Percentiles rank a stretch among this genome's conserved stretches.
These are phyloP conservation scores for Urtica urens DNA, from an alignment of 306 rosid genomes.

Conservation along the genomic window DNA sequence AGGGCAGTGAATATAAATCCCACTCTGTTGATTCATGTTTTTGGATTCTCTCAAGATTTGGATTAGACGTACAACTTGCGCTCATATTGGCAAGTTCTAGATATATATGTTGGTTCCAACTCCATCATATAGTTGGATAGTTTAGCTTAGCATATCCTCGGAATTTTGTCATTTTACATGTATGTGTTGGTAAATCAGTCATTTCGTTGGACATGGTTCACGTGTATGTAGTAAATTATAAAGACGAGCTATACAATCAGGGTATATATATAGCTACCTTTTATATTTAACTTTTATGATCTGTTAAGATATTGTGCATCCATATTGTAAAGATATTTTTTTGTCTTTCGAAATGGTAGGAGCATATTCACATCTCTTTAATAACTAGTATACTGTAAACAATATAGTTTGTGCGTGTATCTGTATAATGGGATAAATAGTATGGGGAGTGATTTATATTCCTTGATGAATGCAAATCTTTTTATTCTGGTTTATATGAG, in stretches of 20 bases:
- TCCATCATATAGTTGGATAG: neutral
- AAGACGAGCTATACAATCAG: neutral
- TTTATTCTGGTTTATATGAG: too few relatives aligned
- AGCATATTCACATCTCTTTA: neutral
- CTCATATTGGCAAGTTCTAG: neutral
- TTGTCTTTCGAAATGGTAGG: neutral
- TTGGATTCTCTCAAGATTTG: slow-evolving; percentile 5
- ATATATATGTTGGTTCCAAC: too few relatives aligned
- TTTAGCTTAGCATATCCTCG: neutral
- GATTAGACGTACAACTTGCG: slow-evolving; percentile 3
- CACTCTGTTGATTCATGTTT: slow-evolving; percentile 4
- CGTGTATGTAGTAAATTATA: neutral
- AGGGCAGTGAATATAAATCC: neutral
- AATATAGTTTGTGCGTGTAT: neutral
- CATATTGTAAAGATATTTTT: neutral
- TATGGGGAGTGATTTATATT: neutral
- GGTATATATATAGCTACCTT: neutral
- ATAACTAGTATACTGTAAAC: neutral
- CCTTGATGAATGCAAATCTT: too few relatives aligned
- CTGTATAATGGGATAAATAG: neutral
- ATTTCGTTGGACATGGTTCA: neutral
- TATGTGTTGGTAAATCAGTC: neutral
- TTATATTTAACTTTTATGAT: neutral
- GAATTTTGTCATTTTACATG: neutral
- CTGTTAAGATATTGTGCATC: slow-evolving; percentile 2